Percentiles rank a stretch among this genome's conserved stretches.
These are phyloP conservation scores for Phytophthora podocarpi DNA, from an alignment of 352 stramenopile species.

Conservation along the genomic window DNA sequence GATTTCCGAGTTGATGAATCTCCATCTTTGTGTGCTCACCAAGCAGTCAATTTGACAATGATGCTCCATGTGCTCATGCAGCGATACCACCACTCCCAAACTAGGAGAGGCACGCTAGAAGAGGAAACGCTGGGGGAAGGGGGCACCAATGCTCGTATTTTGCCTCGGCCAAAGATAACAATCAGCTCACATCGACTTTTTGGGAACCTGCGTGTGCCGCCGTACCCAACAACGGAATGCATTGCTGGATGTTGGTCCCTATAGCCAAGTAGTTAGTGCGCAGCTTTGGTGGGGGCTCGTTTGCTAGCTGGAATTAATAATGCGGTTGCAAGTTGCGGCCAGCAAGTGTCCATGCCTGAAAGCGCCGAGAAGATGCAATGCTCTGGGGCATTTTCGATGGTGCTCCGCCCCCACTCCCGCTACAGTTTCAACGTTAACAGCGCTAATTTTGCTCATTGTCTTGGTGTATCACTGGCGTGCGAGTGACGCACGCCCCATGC, in stretches of 20 bases:
- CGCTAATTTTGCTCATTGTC: not conserved
- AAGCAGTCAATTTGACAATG: conserved; percentile 11
- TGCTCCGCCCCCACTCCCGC: not conserved
- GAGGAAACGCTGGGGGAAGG: not conserved
- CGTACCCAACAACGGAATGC: too few species aligned
- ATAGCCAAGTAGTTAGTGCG: too few species aligned
- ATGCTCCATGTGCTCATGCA: too few species aligned
- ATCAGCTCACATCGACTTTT: too few species aligned
- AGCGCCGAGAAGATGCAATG: too few species aligned
- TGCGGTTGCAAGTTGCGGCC: too few species aligned
- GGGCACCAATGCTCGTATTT: not conserved
- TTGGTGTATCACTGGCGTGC: conserved; percentile 6
- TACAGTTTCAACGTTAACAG: conserved; percentile 6
- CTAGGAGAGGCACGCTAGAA: conserved; percentile 4
- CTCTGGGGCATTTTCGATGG: too few species aligned
- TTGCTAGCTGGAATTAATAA: too few species aligned
- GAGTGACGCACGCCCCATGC: conserved; percentile 12
- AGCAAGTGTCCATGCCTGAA: too few species aligned
- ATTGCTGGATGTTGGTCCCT: too few species aligned
- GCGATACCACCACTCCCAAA: conserved; percentile 5
- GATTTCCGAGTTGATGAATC: not conserved
- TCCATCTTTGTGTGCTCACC: conserved; percentile 8
- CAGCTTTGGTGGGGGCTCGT: too few species aligned
- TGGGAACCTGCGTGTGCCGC: too few species aligned
- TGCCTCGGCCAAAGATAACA: conserved; percentile 6